Conservation (phyloP, 2,329 filamentous ascomycete species). For the Phoma sp. region DNA sequence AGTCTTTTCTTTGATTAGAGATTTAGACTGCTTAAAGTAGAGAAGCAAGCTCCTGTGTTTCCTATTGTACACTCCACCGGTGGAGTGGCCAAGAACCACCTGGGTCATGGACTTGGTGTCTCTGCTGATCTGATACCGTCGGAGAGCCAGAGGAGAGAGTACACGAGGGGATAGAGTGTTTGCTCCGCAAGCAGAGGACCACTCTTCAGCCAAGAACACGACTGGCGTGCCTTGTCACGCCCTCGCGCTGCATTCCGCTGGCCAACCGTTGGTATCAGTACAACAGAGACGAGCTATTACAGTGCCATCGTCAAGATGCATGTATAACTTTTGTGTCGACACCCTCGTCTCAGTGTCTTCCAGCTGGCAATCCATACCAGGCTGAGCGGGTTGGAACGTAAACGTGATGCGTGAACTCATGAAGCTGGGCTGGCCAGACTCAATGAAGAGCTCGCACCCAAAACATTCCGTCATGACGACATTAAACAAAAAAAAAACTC, state of each 20-base stretch:
- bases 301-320: constrained; percentile 47
- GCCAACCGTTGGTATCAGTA: constrained; percentile 1
- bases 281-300: constrained; percentile 40
- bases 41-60: constrained; percentile 13
- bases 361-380: constrained; percentile 50
- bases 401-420: constrained; percentile 43
- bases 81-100: constrained; percentile 9
- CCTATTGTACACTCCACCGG: constrained; percentile 8
- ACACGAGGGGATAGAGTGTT: constrained; percentile 27
- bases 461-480: constrained; percentile 39
- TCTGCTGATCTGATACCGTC: background rate
- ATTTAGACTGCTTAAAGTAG: constrained; percentile 16
- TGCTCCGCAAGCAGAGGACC: constrained; percentile 49
- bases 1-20: constrained; percentile 17
- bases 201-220: constrained; percentile 37
- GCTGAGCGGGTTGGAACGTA: constrained; percentile 33
- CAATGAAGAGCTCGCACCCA: constrained; percentile 45
- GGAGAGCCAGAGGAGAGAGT: background rate
- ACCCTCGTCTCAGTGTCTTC: constrained; percentile 36
- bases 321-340: constrained; percentile 48
- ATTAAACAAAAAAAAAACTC: constrained; percentile 44
- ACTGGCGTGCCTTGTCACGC: constrained; percentile 42
- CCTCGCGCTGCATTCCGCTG: constrained; percentile 17
- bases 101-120: constrained; percentile 11
- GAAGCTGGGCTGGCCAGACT: constrained; percentile 43